These are phyloP conservation scores for Lactarius sanguifluus DNA, from an alignment of 768 basidiomycete genomes.

Conservation along the genomic window DNA sequence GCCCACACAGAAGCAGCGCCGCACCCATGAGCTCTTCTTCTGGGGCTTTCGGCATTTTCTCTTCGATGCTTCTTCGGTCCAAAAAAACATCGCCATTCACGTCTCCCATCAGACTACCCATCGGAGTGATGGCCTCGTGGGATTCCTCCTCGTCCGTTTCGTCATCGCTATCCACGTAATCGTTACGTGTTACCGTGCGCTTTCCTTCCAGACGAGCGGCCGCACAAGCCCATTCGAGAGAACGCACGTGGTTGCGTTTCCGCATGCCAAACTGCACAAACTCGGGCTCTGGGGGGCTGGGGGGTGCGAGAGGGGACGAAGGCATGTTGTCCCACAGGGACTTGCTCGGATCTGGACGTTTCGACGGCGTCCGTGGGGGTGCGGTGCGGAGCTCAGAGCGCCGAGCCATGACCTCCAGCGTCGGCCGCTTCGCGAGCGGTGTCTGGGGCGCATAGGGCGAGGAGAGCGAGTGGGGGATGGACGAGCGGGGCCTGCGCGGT, in stretches of 20 bases:
- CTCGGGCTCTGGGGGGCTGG: conserved; percentile 32
- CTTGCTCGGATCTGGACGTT: conserved; percentile 25
- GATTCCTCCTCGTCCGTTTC: conserved; percentile 60
- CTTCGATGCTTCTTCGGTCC: not conserved
- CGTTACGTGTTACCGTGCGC: conserved; percentile 32
- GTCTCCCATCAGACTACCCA: conserved; percentile 32
- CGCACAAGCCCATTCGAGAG: conserved; percentile 44
- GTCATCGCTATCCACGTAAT: conserved; percentile 39
- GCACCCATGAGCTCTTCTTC: conserved; percentile 25
- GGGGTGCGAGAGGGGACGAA: conserved; percentile 27
- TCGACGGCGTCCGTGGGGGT: conserved; percentile 31
- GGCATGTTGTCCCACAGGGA: conserved; percentile 30
- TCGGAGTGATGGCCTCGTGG: conserved; percentile 64
- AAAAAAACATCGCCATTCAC: conserved; percentile 8
- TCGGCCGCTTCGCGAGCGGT: conserved; percentile 30
- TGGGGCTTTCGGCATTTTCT: not conserved
- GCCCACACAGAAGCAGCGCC: conserved; percentile 21
- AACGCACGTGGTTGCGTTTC: conserved; percentile 26
- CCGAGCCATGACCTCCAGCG: conserved; percentile 38
- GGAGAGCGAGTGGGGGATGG: conserved; percentile 11
- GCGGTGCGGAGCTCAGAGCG: conserved; percentile 36
- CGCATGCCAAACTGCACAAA: conserved; percentile 34
- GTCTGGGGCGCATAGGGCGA: conserved; percentile 27
- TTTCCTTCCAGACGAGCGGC: conserved; percentile 44
- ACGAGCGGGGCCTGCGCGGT: conserved; percentile 10